Conservation (phyloP, 768 basidiomycete genomes). For the Amanita subjunquillea region DNA sequence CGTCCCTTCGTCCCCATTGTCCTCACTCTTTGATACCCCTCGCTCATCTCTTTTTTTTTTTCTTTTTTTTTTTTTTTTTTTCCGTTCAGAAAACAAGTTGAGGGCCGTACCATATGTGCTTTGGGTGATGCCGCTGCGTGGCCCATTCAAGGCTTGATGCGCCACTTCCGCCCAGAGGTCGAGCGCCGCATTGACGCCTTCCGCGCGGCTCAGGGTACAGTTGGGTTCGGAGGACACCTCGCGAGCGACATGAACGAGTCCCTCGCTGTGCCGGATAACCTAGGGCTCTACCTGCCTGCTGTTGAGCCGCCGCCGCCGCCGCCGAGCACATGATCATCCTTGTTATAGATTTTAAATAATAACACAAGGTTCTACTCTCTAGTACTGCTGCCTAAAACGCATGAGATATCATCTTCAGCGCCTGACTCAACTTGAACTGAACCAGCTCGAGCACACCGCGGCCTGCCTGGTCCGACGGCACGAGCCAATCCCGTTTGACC, state of each 20-base stretch:
- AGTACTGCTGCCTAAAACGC: neutral
- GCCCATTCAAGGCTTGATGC: conserved; percentile 97
- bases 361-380: too few species aligned
- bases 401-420: neutral
- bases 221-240: conserved; percentile 81
- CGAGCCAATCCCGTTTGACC: neutral
- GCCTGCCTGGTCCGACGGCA: neutral
- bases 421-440: neutral
- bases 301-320: conserved; percentile 3
- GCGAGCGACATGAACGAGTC: conserved; percentile 57
- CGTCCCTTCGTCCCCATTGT: conserved; percentile 13
- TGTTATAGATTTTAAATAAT: too few species aligned
- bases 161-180: conserved; percentile 94
- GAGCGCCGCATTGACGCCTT: conserved; percentile 79
- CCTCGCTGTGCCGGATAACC: conserved; percentile 64
- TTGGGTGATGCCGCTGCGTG: conserved; percentile 96
- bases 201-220: conserved; percentile 66
- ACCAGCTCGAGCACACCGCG: neutral
- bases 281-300: conserved; percentile 40
- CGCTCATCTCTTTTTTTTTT: too few species aligned
- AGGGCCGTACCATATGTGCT: conserved; percentile 95
- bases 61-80: too few species aligned
- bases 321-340: neutral
- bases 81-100: conserved; percentile 76
- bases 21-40: too few species aligned